These are phyloP conservation scores for Chaetomiaceae sp. DNA, from an alignment of 2,329 filamentous ascomycete genomes.

Conservation along the genomic window DNA sequence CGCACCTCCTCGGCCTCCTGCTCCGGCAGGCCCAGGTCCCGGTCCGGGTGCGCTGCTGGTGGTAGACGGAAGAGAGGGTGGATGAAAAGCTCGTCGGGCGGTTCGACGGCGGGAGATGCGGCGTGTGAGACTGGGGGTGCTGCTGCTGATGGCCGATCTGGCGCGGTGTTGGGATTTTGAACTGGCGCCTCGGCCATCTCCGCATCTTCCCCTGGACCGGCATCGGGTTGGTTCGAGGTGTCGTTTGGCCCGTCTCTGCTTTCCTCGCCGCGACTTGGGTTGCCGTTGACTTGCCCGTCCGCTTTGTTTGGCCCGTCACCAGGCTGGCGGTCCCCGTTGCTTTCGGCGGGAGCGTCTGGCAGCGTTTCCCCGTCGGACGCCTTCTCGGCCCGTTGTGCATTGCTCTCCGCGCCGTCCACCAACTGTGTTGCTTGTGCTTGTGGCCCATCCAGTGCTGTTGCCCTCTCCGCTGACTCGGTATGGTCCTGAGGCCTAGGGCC, in stretches of 20 bases:
- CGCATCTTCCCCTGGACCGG: conserved; percentile 9
- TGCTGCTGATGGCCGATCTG: background rate
- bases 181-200: conserved; percentile 21
- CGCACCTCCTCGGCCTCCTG: conserved; percentile 75
- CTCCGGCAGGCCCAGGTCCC: conserved; percentile 66
- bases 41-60: conserved; percentile 56
- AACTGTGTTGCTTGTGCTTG: background rate
- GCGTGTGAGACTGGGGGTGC: background rate
- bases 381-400: background rate
- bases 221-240: background rate
- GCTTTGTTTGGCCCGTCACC: background rate
- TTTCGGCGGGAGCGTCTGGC: conserved; percentile 10
- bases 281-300: conserved; percentile 8
- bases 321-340: conserved; percentile 1
- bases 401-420: background rate
- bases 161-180: background rate
- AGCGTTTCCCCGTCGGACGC: conserved; percentile 8
- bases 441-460: background rate
- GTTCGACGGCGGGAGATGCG: background rate
- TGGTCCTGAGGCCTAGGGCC: background rate
- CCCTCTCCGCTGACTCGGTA: background rate
- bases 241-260: background rate
- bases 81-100: conserved; percentile 49
- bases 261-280: background rate
- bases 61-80: conserved; percentile 73